phyloP scores from a whole-genome alignment of 108 stramenopile species.

The Seminavis robusta region DNA sequence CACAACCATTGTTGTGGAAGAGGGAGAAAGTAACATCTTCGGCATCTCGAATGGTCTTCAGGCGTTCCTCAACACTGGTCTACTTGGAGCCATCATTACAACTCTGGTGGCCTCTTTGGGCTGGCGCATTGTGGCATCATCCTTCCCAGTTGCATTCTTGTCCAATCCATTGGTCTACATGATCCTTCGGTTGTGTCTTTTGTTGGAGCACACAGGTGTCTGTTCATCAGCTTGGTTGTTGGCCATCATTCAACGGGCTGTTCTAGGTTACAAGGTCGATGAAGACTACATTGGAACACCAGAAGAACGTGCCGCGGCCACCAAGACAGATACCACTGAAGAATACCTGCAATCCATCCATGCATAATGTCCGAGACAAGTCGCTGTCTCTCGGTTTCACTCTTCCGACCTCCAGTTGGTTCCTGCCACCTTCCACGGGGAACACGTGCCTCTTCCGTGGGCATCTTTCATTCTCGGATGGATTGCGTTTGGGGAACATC shows the following conservation, averaged over 20 bases:
- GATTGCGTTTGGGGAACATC: too few species aligned
- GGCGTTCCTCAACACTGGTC: conserved; percentile 58
- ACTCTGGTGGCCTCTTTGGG: conserved; percentile 62
- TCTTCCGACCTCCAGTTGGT: too few species aligned
- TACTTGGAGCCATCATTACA: conserved; percentile 65
- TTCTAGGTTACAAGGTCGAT: conserved; percentile 49
- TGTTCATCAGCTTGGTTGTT: conserved; percentile 67
- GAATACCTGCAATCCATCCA: too few species aligned
- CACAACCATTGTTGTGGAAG: conserved; percentile 44
- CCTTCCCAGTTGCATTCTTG: conserved; percentile 64
- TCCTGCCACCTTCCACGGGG: too few species aligned
- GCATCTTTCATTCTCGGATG: too few species aligned
- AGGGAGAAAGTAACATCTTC: conserved; percentile 44
- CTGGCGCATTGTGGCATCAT: conserved; percentile 67
- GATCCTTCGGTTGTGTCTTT: conserved; percentile 38
- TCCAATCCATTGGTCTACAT: conserved; percentile 56
- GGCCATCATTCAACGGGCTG: conserved; percentile 34
- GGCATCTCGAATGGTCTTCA: conserved; percentile 55
- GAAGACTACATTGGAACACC: conserved; percentile 67
- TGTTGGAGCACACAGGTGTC: conserved; percentile 56
- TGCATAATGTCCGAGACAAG: too few species aligned
- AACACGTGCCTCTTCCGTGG: too few species aligned
- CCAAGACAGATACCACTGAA: conserved; percentile 4
- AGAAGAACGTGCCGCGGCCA: conserved; percentile 53
- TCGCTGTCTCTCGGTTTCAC: too few species aligned